Conservation (phyloP, 306 rosid species). For the Trichosanthes cucumerina region DNA sequence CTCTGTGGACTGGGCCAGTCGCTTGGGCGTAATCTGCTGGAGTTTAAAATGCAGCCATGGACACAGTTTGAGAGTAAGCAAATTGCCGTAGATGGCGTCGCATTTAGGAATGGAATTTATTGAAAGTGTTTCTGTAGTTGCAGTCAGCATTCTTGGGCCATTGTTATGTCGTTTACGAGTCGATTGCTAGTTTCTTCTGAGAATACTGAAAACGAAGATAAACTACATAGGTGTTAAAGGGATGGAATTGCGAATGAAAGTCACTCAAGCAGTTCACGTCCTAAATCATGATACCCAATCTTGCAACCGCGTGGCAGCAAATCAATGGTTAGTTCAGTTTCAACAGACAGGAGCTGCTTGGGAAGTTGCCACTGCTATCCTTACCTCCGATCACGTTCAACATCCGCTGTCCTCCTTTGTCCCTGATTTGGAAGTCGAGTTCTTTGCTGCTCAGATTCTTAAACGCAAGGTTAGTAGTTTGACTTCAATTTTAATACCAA, state of each 20-base stretch:
- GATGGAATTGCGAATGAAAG: conserved; percentile 78
- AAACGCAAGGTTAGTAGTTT: conserved; percentile 61
- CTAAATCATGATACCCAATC: conserved; percentile 83
- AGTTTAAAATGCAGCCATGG: conserved; percentile 5
- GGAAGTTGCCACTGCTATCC: conserved; percentile 91
- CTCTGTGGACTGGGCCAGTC: conserved; percentile 6
- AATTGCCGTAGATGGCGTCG: not conserved
- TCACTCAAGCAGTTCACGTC: conserved; percentile 83
- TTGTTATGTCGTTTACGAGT: not conserved
- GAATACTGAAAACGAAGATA: not conserved
- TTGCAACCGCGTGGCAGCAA: conserved; percentile 96
- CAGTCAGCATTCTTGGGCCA: not conserved
- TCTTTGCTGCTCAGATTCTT: conserved; percentile 97
- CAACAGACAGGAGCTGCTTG: conserved; percentile 93
- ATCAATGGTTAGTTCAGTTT: conserved; percentile 96
- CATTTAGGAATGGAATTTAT: not conserved
- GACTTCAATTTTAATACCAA: not conserved
- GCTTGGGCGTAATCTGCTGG: not conserved
- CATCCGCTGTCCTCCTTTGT: conserved; percentile 19
- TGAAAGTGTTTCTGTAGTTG: not conserved
- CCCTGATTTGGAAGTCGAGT: conserved; percentile 69
- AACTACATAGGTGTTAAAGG: not conserved
- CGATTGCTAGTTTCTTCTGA: not conserved
- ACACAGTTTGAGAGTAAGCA: not conserved
- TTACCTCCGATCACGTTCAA: conserved; percentile 49